Conservation (phyloP, 163 green algal genomes). For the Volvox carteri region DNA sequence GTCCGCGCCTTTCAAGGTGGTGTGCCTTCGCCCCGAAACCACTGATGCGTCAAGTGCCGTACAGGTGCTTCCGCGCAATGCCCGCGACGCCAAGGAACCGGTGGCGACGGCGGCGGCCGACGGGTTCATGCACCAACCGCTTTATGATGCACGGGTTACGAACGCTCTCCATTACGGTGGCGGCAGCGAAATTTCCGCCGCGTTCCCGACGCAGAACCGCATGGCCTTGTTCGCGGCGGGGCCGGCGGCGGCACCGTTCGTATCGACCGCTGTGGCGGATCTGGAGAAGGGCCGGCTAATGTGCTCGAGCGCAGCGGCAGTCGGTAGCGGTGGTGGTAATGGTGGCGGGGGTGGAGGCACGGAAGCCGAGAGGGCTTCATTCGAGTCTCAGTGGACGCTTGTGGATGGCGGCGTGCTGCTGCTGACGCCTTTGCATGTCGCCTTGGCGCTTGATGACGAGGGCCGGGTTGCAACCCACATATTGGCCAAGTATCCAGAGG, state of each 20-base stretch:
- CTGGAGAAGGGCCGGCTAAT: too few relatives aligned
- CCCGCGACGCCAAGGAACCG: neutral
- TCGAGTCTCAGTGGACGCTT: neutral
- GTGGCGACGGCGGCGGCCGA: neutral
- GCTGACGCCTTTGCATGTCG: slow-evolving; percentile 44
- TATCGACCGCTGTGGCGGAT: neutral
- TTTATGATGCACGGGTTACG: neutral
- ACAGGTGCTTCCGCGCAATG: slow-evolving; percentile 8
- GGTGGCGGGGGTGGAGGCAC: neutral
- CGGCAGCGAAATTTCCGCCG: neutral
- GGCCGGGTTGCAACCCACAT: slow-evolving; percentile 16
- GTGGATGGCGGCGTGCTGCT: slow-evolving; percentile 22
- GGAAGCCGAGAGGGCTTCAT: neutral
- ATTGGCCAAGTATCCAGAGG: neutral
- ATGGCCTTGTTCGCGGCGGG: neutral
- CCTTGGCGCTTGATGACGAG: slow-evolving; percentile 25
- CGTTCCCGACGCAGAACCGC: neutral
- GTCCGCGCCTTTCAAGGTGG: slow-evolving; percentile 30
- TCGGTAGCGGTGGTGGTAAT: too few relatives aligned
- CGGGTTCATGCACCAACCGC: neutral
- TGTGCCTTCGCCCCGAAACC: slow-evolving; percentile 5
- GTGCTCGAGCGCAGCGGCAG: too few relatives aligned
- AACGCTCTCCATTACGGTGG: neutral
- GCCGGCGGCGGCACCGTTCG: neutral
- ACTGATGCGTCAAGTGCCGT: slow-evolving; percentile 6